phyloP scores from a whole-genome alignment of 768 basidiomycete genomes.

The Rhodotorula taiwanensis region DNA sequence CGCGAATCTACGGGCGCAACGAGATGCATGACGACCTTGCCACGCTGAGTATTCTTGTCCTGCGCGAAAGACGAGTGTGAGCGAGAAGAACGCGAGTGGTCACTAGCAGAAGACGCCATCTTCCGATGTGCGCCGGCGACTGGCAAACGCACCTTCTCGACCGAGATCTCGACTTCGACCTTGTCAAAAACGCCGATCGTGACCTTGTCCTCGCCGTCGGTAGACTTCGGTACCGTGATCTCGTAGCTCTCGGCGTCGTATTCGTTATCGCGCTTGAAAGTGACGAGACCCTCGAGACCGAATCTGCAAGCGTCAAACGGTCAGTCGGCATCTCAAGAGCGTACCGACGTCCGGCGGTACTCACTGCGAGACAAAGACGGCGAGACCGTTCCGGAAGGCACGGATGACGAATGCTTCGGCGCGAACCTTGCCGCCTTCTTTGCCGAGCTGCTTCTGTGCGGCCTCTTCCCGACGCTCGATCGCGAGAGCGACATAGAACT shows the following conservation, averaged over 20 bases:
- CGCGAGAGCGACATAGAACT: conserved; percentile 93
- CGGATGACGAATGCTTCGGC: conserved; percentile 92
- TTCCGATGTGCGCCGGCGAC: too few species aligned
- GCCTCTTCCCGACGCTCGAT: conserved; percentile 49
- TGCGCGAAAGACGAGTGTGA: not conserved
- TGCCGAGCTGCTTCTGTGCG: conserved; percentile 40
- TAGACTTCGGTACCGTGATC: conserved; percentile 57
- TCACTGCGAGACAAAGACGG: conserved; percentile 92
- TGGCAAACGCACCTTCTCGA: conserved; percentile 69
- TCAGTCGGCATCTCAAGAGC: too few species aligned
- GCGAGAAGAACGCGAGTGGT: too few species aligned
- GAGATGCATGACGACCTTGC: conserved; percentile 34
- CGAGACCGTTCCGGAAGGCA: conserved; percentile 86
- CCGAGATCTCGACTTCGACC: conserved; percentile 77
- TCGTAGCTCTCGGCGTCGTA: conserved; percentile 90
- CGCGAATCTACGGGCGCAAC: conserved; percentile 25
- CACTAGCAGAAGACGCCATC: too few species aligned
- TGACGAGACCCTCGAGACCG: conserved; percentile 88
- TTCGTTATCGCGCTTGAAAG: conserved; percentile 79
- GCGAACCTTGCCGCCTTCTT: conserved; percentile 48
- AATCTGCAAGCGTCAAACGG: conserved; percentile 53
- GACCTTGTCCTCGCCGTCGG: conserved; percentile 46
- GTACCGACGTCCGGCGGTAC: conserved; percentile 45
- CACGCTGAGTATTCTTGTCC: conserved; percentile 38
- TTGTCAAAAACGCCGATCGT: conserved; percentile 87